A percentile compares a stretch with the other conserved stretches of the same genome.
Evolutionary conservation across 2,329 filamentous ascomycete genomes (phyloP).

Genomic region (Fusarium ambrosium): DNA sequence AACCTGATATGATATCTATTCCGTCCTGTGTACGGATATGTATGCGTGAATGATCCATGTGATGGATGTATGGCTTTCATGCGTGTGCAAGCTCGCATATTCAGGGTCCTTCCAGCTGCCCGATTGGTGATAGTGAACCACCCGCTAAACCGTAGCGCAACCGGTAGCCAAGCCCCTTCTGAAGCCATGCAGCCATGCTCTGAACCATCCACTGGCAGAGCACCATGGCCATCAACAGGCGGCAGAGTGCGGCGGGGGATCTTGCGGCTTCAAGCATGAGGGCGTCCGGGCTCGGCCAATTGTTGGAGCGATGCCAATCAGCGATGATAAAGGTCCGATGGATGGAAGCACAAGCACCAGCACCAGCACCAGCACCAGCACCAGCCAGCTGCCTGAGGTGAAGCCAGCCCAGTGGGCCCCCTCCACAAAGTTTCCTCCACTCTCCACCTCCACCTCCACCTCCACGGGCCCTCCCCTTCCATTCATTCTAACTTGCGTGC

Average conservation of each 20-base stretch:
- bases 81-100: slow-evolving; percentile 1
- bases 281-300: slow-evolving; percentile 37
- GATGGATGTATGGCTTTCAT: background rate
- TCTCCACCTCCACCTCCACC: slow-evolving; percentile 29
- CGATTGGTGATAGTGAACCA: slow-evolving; percentile 12
- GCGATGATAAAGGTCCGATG: slow-evolving; percentile 14
- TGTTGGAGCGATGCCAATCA: slow-evolving; percentile 32
- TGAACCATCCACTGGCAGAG: background rate
- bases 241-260: slow-evolving; percentile 7
- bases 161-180: slow-evolving; percentile 8
- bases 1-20: background rate
- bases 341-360: background rate
- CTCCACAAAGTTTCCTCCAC: slow-evolving; percentile 42
- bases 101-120: slow-evolving; percentile 18
- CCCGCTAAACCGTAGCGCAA: slow-evolving; percentile 17
- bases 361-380: background rate
- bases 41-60: background rate
- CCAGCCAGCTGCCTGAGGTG: background rate
- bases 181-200: background rate
- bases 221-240: slow-evolving; percentile 11
- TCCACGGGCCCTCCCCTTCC: slow-evolving; percentile 25
- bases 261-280: slow-evolving; percentile 23
- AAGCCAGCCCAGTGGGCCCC: slow-evolving; percentile 28
- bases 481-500: slow-evolving; percentile 23
- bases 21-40: background rate